Base-by-base conservation (phyloP, 2,329 filamentous ascomycete genomes). In the Aspergillus brunneoviolaceus region DNA sequence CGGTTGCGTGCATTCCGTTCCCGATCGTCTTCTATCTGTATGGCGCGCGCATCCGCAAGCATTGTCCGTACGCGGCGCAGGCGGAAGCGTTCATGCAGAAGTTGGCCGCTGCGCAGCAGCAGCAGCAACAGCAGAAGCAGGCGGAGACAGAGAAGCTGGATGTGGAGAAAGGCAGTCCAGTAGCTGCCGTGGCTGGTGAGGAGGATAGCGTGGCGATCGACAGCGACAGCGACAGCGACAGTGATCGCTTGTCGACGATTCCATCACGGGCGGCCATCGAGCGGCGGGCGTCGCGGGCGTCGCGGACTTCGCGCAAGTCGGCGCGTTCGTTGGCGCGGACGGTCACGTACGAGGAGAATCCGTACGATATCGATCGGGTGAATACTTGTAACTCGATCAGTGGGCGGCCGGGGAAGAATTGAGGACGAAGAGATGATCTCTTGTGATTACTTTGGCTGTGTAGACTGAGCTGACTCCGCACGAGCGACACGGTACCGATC, bases 11-110 rank as follows among this genome's bases (percentile, higher is more conserved):
- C 39, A 70, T 79, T 5, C 78, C 78, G 0, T 78, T 80, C 59
- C 77, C 77, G 3, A 78, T 79, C 66, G 60, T 80, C 23, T 75
- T 80, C 57, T 79, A 79, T 67, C 75, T 75, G 61, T 77, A 78
- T 60, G 78, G 77, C 21, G 61, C 70, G 11, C 54, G 60, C 2
- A 76, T 80, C 57, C 72, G 78, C 19, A 71, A 73, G 56, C 70
- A 75, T 60, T 79, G 76, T 70, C 76, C 76, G 61, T 79, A 73
- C 60, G 72, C 76, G 23, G 75, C 70, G n/a, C 66, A 72, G 60
- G 72, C 71, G 2, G 71, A 73, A 5, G 73, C 72, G 2, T 76
- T 76, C 62, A 71, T 76, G 67, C 72, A 69, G 57, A 74, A 71
- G 59, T 66, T 76, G 59, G 66, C 72, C 54, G 68, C 72, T 1